These are phyloP conservation scores for Penicillium lagena DNA, from an alignment of 495 filamentous ascomycete genomes.

Conservation along the genomic window DNA sequence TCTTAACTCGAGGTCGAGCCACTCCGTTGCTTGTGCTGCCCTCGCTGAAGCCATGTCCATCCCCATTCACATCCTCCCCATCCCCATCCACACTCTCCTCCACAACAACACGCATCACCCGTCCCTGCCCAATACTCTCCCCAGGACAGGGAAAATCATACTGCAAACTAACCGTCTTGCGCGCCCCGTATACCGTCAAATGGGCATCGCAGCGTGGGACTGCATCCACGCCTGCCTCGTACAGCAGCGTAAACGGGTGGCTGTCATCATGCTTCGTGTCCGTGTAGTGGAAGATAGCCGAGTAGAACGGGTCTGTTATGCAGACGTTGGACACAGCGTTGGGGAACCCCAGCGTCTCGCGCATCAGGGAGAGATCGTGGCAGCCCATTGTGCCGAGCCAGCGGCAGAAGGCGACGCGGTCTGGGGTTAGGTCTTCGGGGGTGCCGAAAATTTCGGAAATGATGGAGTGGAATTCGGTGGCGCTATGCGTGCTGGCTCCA, in stretches of 20 bases:
- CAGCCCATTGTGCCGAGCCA: conserved; percentile 43
- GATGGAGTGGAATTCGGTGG: conserved; percentile 9
- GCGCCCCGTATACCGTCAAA: conserved; percentile 43
- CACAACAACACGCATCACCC: conserved; percentile 43
- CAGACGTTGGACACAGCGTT: conserved; percentile 39
- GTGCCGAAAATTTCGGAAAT: conserved; percentile 24
- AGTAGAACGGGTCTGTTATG: conserved; percentile 41
- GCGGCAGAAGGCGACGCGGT: conserved; percentile 28
- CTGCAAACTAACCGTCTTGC: conserved; percentile 39
- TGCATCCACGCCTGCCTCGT: conserved; percentile 47
- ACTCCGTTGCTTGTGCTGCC: neutral
- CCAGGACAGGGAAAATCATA: conserved; percentile 48
- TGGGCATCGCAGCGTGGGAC: conserved; percentile 53
- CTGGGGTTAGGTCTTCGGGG: conserved; percentile 23
- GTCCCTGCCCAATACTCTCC: conserved; percentile 17
- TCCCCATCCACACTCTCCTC: conserved; percentile 21
- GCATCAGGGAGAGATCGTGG: conserved; percentile 52
- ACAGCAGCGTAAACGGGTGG: conserved; percentile 44
- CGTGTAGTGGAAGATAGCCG: conserved; percentile 38
- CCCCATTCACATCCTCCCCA: neutral
- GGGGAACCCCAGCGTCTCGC: conserved; percentile 44
- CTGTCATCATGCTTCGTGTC: conserved; percentile 3
- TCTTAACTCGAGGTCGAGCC: conserved; percentile 8
- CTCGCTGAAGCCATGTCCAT: neutral
- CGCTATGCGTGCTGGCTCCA: neutral